Evolutionary conservation across 2,329 filamentous ascomycete species (phyloP).

Genomic region (Talaromyces atroroseus): DNA sequence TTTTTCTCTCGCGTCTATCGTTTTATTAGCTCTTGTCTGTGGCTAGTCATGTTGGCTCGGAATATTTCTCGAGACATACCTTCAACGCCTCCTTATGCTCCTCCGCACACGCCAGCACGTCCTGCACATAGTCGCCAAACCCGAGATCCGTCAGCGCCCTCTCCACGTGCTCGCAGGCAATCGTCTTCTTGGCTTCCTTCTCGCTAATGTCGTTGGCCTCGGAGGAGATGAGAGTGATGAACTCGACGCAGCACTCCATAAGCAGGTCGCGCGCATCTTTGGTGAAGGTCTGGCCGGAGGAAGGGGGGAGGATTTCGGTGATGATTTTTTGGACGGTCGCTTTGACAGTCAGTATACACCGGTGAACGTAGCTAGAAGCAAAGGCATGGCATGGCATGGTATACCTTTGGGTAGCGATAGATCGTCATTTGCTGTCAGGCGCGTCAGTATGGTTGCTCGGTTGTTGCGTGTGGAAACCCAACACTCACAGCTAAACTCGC

Average conservation of each 20-base stretch:
- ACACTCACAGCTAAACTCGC: constrained; percentile 48
- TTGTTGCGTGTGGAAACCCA: neutral
- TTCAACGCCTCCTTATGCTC: constrained; percentile 92
- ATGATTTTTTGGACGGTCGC: constrained; percentile 79
- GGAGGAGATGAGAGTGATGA: constrained; percentile 96
- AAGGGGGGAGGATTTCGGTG: constrained; percentile 78
- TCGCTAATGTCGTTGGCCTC: constrained; percentile 99
- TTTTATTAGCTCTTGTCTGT: too few species aligned
- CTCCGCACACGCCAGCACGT: constrained; percentile 77
- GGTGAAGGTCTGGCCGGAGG: constrained; percentile 75
- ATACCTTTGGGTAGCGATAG: constrained; percentile 56
- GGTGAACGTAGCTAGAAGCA: neutral
- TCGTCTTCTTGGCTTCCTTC: constrained; percentile 98
- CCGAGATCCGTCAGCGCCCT: constrained; percentile 88
- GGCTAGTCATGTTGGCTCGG: too few species aligned
- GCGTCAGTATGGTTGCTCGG: neutral
- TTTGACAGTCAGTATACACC: constrained; percentile 22
- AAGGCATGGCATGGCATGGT: constrained; percentile 7
- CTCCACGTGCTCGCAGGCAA: constrained; percentile 95
- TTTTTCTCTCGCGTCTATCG: constrained; percentile 86
- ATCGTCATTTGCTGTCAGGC: constrained; percentile 49
- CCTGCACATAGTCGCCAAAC: constrained; percentile 85
- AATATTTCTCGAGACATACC: too few species aligned
- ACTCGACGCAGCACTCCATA: constrained; percentile 98
- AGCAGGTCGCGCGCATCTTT: constrained; percentile 93